phyloP scores from a whole-genome alignment of 495 filamentous ascomycete genomes.

The Lophiotrema nucula region DNA sequence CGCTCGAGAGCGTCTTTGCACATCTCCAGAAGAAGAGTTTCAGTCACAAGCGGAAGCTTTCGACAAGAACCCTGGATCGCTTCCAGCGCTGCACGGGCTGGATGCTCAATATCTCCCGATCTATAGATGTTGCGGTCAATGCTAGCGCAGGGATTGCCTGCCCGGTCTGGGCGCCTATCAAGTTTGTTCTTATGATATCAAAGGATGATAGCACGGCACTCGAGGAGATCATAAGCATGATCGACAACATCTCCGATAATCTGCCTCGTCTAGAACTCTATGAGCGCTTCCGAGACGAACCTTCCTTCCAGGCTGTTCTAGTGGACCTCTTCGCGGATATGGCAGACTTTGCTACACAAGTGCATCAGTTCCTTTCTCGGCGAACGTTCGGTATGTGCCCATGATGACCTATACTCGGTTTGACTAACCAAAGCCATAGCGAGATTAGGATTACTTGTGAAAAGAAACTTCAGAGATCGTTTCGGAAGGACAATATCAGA shows the following conservation, averaged over 20 bases:
- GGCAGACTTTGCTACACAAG: background rate
- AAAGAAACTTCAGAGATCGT: background rate
- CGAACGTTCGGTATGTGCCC: no score
- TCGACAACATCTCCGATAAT: background rate
- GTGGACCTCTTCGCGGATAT: background rate
- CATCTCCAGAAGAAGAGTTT: background rate
- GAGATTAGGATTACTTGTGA: background rate
- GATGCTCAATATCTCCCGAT: conserved; percentile 3
- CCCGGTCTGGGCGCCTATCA: conserved; percentile 1
- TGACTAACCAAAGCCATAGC: no score
- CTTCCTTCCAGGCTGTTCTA: background rate
- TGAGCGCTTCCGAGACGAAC: background rate
- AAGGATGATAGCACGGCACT: background rate
- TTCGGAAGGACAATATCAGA: background rate
- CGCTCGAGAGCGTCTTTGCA: background rate
- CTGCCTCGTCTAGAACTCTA: background rate
- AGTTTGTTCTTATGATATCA: background rate
- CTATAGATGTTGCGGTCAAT: conserved; percentile 3
- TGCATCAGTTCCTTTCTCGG: background rate
- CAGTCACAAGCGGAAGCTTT: background rate
- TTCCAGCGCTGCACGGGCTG: background rate
- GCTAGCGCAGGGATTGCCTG: background rate
- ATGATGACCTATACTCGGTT: no score
- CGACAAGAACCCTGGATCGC: background rate
- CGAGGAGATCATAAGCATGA: background rate